A percentile compares a stretch with the other conserved stretches of the same genome.
Evolutionary conservation across 2,329 filamentous ascomycete species (phyloP).

Genomic region (Grosmannia serpens): DNA sequence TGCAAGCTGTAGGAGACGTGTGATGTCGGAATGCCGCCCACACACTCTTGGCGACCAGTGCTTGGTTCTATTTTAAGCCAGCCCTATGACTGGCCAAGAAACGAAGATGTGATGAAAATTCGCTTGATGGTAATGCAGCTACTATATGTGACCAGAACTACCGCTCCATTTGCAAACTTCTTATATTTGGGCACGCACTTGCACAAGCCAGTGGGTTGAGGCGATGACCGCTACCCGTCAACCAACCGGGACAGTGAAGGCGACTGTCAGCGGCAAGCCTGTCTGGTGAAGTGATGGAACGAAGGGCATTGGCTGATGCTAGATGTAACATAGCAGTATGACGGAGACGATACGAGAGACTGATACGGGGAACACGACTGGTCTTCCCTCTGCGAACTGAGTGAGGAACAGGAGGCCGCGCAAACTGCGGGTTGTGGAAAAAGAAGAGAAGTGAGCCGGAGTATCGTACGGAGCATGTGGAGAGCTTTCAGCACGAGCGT

Average conservation of each 20-base stretch:
- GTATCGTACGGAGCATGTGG: not conserved
- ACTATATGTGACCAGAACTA: not conserved
- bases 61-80: not conserved
- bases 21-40: not conserved
- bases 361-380: not conserved
- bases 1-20: not conserved
- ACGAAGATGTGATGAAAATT: not conserved
- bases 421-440: not conserved
- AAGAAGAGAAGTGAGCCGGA: not conserved
- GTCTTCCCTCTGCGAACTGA: too few relatives aligned
- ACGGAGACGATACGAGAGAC: not conserved
- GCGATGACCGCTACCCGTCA: not conserved
- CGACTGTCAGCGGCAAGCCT: not conserved
- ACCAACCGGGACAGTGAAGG: not conserved
- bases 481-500: not conserved
- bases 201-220: not conserved
- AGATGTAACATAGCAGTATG: not conserved
- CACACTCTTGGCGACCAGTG: not conserved
- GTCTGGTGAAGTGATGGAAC: not conserved
- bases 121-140: not conserved
- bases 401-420: not conserved
- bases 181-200: not conserved
- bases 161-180: not conserved
- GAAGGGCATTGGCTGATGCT: not conserved
- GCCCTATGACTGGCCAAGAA: not conserved